Evolutionary conservation across 2,329 filamentous ascomycete species (phyloP), one percentile per base, ranked within the genome.

Genomic region (Fusarium sp.): DNA sequence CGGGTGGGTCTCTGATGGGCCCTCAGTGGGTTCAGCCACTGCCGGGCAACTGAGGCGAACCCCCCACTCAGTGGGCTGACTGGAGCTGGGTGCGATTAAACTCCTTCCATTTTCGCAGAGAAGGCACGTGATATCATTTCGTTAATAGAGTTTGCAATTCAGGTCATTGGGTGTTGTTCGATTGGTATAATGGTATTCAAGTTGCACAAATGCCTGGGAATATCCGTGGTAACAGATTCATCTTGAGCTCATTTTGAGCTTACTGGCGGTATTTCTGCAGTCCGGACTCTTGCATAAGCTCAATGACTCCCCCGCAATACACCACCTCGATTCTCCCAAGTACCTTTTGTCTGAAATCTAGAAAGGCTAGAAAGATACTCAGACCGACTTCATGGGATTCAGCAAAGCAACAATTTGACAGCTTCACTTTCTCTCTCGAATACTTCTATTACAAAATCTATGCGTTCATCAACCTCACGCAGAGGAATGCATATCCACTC

Each of bases 1-100:
- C 50, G 38, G 17, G 62, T 60, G 72, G 63, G 40, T 56, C 63
- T 63, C 63, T 30, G 64, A 59, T 63, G 38, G 22, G 20, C 8
- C 12, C 33, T 35, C 43, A 65, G 70, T 63, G 63, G 33, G 20
- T 40, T 27, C 14, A 30, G 45, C 54, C 37, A 62, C 40, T 70
- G 37, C 58, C 38, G 47, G 59, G 66, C 33, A 35, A 27, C 64
- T 40, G 25, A 54, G 37, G 22, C 9, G 25, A 38, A n/a, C 20
- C 27, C 12, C 45, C 52, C 32, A 54, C 25, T 38, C 7, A 25
- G 45, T 40, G 56, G 64, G 63, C 56, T 43, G 54, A 52, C 22
- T 33, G 43, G 35, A 63, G 45, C 25, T 45, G 30, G 59, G n/a
- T 47, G 38, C 9, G 11, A 35, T 61, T 43, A 33, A 61, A 50